Conservation (phyloP, 495 filamentous ascomycete species). For the Polyplosphaeria fusca region DNA sequence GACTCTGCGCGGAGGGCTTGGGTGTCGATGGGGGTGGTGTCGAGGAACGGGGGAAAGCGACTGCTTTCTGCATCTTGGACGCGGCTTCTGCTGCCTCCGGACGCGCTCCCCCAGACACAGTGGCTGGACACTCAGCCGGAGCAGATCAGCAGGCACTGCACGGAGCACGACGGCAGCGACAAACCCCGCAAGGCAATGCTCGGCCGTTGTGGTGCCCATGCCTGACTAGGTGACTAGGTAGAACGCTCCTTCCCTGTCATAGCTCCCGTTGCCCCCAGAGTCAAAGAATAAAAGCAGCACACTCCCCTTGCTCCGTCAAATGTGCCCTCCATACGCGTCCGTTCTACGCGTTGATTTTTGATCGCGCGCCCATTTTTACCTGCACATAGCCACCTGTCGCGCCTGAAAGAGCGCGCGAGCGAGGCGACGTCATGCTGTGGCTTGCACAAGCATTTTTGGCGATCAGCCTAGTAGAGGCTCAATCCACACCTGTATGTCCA, state of each 20-base stretch:
- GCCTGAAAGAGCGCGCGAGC: neutral
- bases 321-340: neutral
- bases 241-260: conserved; percentile 3
- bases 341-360: neutral
- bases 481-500: conserved; percentile 4
- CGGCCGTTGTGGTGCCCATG: no score
- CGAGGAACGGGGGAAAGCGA: neutral
- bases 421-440: conserved; percentile 24
- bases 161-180: neutral
- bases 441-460: conserved; percentile 28
- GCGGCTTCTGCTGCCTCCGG: neutral
- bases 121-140: neutral
- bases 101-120: neutral
- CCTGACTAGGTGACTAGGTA: neutral
- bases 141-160: conserved; percentile 18
- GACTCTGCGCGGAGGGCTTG: conserved; percentile 7
- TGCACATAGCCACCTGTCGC: neutral
- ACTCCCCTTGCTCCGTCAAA: neutral
- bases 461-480: conserved; percentile 15
- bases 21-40: neutral
- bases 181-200: conserved; percentile 4
- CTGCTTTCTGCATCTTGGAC: neutral
- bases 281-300: neutral
- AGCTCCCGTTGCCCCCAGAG: neutral
- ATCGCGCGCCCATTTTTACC: neutral